phyloP scores from a whole-genome alignment of 441 rosid genomes.

The Hypseocharis bilobata region DNA sequence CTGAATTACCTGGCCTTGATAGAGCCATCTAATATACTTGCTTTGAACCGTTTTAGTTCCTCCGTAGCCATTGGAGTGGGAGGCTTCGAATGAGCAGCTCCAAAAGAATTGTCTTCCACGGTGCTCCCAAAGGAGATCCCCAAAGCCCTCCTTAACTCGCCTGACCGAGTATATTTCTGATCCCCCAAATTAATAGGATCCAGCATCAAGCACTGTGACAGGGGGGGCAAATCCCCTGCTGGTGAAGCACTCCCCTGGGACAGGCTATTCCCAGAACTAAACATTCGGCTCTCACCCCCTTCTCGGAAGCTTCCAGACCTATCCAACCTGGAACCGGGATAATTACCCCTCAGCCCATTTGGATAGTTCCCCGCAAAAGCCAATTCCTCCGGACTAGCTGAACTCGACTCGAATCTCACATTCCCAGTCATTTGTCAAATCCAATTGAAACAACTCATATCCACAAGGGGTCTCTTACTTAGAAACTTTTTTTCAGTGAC shows the following conservation, averaged over 20 bases:
- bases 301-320: conserved; percentile 53
- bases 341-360: conserved; percentile 42
- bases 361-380: conserved; percentile 33
- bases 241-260: conserved; percentile 31
- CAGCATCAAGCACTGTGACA: conserved; percentile 30
- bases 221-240: conserved; percentile 22
- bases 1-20: conserved; percentile 40
- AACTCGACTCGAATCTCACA: conserved; percentile 38
- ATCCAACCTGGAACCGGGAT: conserved; percentile 32
- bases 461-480: neutral
- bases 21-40: conserved; percentile 29
- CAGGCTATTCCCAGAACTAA: conserved; percentile 29
- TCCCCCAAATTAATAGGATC: conserved; percentile 46
- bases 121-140: conserved; percentile 36
- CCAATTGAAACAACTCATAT: conserved; percentile 18
- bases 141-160: conserved; percentile 40
- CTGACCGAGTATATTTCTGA: conserved; percentile 29
- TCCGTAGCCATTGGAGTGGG: conserved; percentile 33
- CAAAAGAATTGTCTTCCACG: conserved; percentile 38
- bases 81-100: conserved; percentile 40
- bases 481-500: conserved; percentile 7
- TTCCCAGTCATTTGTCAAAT: conserved; percentile 36
- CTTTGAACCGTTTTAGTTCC: conserved; percentile 45
- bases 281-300: conserved; percentile 31
- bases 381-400: conserved; percentile 35